These are phyloP conservation scores for Mortierella antarctica DNA, from an alignment of 192 early-diverging fungal species.

Conservation along the genomic window DNA sequence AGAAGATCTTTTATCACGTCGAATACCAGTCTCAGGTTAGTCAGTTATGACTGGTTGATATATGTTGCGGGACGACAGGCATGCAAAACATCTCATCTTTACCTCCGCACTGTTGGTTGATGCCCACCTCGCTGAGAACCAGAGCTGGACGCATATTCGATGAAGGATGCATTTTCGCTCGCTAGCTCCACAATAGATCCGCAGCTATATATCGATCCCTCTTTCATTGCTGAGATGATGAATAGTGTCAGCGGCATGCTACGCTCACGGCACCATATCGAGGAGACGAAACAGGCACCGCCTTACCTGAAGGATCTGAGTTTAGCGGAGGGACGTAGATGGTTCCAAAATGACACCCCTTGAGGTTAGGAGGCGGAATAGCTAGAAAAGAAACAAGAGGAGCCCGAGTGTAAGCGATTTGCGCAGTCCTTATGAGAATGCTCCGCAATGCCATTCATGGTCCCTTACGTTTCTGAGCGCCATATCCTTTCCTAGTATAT, in stretches of 20 bases:
- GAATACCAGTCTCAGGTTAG: background rate
- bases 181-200: conserved; percentile 32
- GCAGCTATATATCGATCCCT: conserved; percentile 6
- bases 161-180: conserved; percentile 40
- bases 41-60: background rate
- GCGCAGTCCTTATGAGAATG: background rate
- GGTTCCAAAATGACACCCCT: conserved; percentile 59
- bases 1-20: conserved; percentile 4
- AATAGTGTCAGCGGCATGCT: background rate
- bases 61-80: background rate
- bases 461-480: background rate
- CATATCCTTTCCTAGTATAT: conserved; percentile 55
- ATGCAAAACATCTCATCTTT: background rate
- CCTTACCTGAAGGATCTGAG: conserved; percentile 50
- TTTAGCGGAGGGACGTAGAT: conserved; percentile 64
- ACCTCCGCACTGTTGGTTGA: conserved; percentile 23
- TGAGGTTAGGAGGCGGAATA: conserved; percentile 29
- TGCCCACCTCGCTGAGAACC: conserved; percentile 1
- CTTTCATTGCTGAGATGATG: conserved; percentile 14
- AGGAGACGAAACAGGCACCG: background rate
- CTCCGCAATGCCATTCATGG: background rate
- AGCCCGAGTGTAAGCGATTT: background rate
- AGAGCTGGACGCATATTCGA: conserved; percentile 20
- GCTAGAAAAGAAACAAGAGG: background rate
- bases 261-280: background rate